Percentiles rank a stretch among this genome's conserved stretches.
phyloP scores from a whole-genome alignment of 2,329 filamentous ascomycete genomes.

The Trichoderma sp. region DNA sequence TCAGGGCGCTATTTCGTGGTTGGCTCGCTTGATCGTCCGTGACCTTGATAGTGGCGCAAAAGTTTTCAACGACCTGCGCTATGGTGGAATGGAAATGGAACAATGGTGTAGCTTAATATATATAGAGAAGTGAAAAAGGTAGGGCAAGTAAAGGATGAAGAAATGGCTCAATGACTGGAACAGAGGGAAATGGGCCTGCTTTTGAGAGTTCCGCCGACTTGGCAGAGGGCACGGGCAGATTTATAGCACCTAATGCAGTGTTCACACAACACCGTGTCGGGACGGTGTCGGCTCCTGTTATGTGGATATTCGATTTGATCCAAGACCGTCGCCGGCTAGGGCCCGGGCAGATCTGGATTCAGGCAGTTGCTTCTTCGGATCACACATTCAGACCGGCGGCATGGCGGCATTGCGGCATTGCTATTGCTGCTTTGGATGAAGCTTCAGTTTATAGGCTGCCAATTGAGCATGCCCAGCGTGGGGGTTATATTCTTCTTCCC shows the following conservation, averaged over 20 bases:
- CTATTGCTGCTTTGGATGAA: background rate
- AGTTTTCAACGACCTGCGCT: background rate
- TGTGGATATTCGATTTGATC: slow-evolving; percentile 7
- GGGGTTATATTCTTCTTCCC: background rate
- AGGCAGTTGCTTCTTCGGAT: background rate
- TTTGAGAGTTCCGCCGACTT: background rate
- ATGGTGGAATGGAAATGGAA: background rate
- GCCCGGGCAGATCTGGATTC: background rate
- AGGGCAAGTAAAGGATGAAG: background rate
- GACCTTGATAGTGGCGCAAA: background rate
- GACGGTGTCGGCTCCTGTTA: background rate
- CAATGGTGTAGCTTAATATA: background rate
- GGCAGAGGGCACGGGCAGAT: background rate
- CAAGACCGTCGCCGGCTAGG: background rate
- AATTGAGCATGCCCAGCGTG: background rate
- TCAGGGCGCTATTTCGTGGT: slow-evolving; percentile 1
- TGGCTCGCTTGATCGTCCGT: background rate
- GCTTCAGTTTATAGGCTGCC: background rate
- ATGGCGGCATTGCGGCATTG: background rate
- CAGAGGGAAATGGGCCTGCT: background rate
- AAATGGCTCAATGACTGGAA: background rate
- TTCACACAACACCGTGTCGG: background rate
- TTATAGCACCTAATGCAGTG: background rate
- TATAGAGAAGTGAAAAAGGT: background rate
- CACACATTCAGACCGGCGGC: background rate